A percentile compares a stretch with the other conserved stretches of the same genome.
phyloP scores from a whole-genome alignment of 2,329 filamentous ascomycete genomes.

The Xylariaceae sp. region DNA sequence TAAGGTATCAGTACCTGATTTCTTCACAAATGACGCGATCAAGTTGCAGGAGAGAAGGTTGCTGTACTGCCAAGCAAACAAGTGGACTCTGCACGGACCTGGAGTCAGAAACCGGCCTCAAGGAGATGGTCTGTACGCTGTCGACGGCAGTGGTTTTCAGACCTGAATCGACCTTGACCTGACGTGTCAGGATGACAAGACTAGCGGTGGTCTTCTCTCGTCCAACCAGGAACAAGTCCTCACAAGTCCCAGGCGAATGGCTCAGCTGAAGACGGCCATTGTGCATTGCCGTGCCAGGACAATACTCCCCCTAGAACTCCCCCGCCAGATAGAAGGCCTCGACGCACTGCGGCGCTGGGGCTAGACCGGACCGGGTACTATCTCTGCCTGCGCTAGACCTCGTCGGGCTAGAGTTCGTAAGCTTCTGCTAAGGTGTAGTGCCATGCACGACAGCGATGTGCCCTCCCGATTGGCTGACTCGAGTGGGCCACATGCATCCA shows the following conservation, averaged over 20 bases:
- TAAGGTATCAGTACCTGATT: too few relatives aligned
- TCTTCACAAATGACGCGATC: too few relatives aligned
- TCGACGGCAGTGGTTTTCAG: neutral
- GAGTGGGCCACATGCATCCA: constrained; percentile 3
- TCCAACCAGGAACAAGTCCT: neutral
- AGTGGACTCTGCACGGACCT: too few relatives aligned
- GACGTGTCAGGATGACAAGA: neutral
- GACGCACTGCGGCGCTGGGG: neutral
- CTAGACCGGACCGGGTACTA: neutral
- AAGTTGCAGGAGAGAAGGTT: too few relatives aligned
- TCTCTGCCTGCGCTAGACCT: neutral
- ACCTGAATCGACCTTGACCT: neutral
- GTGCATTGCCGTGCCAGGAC: neutral
- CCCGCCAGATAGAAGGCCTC: neutral
- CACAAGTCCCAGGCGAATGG: neutral
- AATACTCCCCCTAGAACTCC: neutral
- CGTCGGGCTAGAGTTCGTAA: constrained; percentile 3
- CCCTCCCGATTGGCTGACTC: constrained; percentile 12
- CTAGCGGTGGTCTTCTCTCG: neutral
- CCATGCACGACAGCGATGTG: neutral
- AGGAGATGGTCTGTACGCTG: too few relatives aligned
- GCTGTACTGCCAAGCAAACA: too few relatives aligned
- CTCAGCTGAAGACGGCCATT: neutral
- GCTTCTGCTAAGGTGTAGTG: neutral
- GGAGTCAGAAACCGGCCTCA: too few relatives aligned